Evolutionary conservation across 148 eudicot genomes (phyloP), one percentile per base, ranked within the genome.

Genomic region (Salicornia ramosissima): DNA sequence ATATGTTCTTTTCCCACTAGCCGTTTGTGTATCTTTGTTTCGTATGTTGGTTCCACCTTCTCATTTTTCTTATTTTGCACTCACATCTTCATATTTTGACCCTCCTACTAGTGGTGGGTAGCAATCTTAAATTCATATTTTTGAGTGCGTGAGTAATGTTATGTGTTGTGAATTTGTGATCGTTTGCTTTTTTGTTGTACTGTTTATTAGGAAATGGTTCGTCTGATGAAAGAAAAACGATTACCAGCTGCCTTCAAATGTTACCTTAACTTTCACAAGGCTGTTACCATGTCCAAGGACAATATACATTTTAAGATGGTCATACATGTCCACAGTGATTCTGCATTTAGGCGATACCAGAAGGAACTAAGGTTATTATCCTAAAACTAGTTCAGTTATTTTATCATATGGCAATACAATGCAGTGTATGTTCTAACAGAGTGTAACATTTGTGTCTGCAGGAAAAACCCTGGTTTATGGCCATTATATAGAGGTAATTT

Each of bases 401-500:
- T 55, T 11, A 43, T 53, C 24, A 46, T 54, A 29, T 71, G 56
- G 36, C 62, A 30, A 39, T 65, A 45, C 31, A 31, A 34, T 58
- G 75, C 34, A 65, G 63, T 52, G 21, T 31, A 64, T 82, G 45
- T 75, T 19, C 50, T 75, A 39, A 71, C 53, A 36, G 66, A 69
- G 34, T 62, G 4, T 15, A 72, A 72, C 68, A 46, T 65, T 73
- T 49, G 51, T 63, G 47, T 72, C 76, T 81, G 68, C 90, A 93
- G 98, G 86, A 60, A 67, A 71, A 84, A 93, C 65, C 97, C 96
- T 74, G 82, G 75, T 58, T 78, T 93, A 70, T 90, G 98, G 98
- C 98, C 98, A 43, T 75, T 93, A 42, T 93, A 90, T 85, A 83
- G 97, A 88, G 98, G 98, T 93, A 86, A 47, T 15, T 15, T 65